These are phyloP conservation scores for Hyaloscypha variabilis DNA, from an alignment of 495 filamentous ascomycete species.

Conservation along the genomic window DNA sequence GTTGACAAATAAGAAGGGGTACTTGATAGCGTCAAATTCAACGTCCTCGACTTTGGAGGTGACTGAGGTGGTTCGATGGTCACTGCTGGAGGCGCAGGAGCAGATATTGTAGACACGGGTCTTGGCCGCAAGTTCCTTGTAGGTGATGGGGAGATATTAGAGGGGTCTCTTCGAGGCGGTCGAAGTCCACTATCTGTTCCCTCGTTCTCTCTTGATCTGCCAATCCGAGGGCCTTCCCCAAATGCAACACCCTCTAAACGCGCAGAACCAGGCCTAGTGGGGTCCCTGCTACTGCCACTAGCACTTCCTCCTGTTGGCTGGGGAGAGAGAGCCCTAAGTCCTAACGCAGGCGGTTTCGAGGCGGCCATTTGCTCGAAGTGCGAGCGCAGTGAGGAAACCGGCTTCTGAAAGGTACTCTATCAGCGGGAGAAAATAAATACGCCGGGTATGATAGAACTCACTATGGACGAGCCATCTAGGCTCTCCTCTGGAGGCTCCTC, in stretches of 20 bases:
- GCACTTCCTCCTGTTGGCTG: conserved; percentile 19
- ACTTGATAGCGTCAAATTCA: conserved; percentile 40
- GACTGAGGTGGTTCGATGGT: conserved; percentile 76
- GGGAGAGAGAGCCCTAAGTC: conserved; percentile 39
- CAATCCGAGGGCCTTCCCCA: conserved; percentile 1
- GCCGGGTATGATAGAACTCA: conserved; percentile 35
- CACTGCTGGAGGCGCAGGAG: conserved; percentile 54
- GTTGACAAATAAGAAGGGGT: conserved; percentile 44
- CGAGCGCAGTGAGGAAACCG: conserved; percentile 89
- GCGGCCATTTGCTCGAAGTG: conserved; percentile 88
- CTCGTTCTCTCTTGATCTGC: conserved; percentile 26
- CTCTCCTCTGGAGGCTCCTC: conserved; percentile 34
- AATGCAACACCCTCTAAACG: conserved; percentile 12
- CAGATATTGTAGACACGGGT: conserved; percentile 16
- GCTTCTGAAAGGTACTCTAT: conserved; percentile 49
- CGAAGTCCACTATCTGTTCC: conserved; percentile 11
- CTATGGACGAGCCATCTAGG: conserved; percentile 63
- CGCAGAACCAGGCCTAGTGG: neutral
- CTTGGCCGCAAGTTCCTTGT: conserved; percentile 17
- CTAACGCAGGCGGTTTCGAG: conserved; percentile 38
- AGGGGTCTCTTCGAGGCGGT: conserved; percentile 18
- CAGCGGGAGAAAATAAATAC: conserved; percentile 19
- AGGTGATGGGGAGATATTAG: conserved; percentile 42
- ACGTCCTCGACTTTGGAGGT: conserved; percentile 55
- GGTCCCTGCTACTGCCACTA: conserved; percentile 8